phyloP scores from a whole-genome alignment of 2,329 filamentous ascomycete genomes.

The Coleophoma cylindrospora region DNA sequence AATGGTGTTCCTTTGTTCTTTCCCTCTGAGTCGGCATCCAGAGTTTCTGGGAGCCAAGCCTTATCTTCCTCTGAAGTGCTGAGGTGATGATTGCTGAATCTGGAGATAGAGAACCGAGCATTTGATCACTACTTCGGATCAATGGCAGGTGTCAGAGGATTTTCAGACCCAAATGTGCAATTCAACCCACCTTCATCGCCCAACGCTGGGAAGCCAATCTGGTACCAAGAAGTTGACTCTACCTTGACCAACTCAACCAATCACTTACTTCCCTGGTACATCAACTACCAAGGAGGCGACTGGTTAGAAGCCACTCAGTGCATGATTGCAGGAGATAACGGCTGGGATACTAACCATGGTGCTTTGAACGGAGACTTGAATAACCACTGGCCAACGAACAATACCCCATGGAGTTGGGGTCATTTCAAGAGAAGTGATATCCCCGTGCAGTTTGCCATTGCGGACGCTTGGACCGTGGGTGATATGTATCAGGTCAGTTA shows the following conservation, averaged over 20 bases:
- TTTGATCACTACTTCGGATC: conserved; percentile 42
- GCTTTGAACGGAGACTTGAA: conserved; percentile 46
- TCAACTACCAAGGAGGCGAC: conserved; percentile 48
- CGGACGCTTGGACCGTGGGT: conserved; percentile 47
- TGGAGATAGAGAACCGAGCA: conserved; percentile 12
- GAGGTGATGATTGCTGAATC: too few species aligned
- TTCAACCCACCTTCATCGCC: conserved; percentile 27
- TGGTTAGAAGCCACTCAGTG: conserved; percentile 48
- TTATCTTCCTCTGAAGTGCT: background rate
- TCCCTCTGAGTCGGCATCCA: conserved; percentile 2
- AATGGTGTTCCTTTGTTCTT: conserved; percentile 30
- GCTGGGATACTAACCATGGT: conserved; percentile 45
- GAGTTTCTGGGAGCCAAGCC: background rate
- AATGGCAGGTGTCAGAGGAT: conserved; percentile 49
- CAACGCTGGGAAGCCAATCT: conserved; percentile 9
- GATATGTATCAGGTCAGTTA: conserved; percentile 47
- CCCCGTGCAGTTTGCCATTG: conserved; percentile 49
- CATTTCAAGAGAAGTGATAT: conserved; percentile 46
- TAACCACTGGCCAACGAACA: conserved; percentile 47
- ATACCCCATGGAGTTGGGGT: conserved; percentile 48
- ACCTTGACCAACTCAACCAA: conserved; percentile 32
- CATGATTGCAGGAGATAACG: conserved; percentile 45
- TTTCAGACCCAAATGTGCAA: conserved; percentile 50
- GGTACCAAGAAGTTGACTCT: conserved; percentile 14
- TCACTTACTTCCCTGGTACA: conserved; percentile 45